phyloP scores from a whole-genome alignment of 352 stramenopile genomes.

The Globisporangium paddicum region DNA sequence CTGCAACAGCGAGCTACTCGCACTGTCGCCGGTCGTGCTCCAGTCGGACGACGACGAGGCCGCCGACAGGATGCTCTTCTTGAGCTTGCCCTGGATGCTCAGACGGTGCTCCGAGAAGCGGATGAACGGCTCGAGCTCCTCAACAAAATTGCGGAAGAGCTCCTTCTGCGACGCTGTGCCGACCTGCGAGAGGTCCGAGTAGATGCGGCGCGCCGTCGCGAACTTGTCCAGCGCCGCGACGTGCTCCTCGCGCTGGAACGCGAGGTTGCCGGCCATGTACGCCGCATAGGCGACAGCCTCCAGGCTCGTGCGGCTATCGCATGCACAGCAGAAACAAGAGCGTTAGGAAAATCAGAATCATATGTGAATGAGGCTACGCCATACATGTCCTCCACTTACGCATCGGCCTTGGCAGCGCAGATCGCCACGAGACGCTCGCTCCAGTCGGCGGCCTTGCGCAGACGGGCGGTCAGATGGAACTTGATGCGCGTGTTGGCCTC shows the following conservation, averaged over 20 bases:
- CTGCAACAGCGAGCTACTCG: conserved; percentile 70
- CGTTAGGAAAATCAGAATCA: neutral
- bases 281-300: conserved; percentile 86
- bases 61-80: conserved; percentile 18
- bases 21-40: conserved; percentile 56
- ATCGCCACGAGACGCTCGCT: conserved; percentile 75
- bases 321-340: neutral
- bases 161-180: conserved; percentile 80
- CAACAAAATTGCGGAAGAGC: conserved; percentile 58
- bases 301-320: conserved; percentile 67
- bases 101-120: conserved; percentile 83
- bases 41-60: conserved; percentile 42
- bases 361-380: neutral
- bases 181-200: conserved; percentile 76
- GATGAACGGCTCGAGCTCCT: conserved; percentile 81
- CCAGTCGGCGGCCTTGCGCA: conserved; percentile 87
- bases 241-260: conserved; percentile 87
- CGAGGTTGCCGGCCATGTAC: conserved; percentile 86
- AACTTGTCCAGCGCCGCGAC: conserved; percentile 79
- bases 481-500: conserved; percentile 87
- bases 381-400: conserved; percentile 29
- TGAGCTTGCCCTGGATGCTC: conserved; percentile 47
- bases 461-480: conserved; percentile 83
- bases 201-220: conserved; percentile 75
- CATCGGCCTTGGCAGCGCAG: conserved; percentile 73